phyloP scores from a whole-genome alignment of 148 eudicot species.

The Polygonum maritimum region DNA sequence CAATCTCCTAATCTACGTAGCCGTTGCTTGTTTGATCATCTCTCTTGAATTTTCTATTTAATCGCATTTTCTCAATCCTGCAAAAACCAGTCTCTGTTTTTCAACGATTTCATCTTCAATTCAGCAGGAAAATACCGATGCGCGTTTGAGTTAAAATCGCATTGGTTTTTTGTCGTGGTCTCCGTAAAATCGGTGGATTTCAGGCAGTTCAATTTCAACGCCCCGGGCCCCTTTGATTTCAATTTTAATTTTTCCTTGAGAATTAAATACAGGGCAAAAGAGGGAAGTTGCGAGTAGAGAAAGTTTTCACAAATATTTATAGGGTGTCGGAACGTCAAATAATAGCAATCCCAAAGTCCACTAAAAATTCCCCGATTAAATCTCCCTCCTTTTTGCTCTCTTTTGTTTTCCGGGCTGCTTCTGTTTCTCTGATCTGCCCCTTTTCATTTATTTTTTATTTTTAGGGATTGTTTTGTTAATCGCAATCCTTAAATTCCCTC shows the following conservation, averaged over 20 bases:
- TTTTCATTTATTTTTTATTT: not conserved
- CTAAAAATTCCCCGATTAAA: not conserved
- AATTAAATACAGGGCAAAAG: conserved; percentile 1
- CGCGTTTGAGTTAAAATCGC: not conserved
- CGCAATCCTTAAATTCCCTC: conserved; percentile 1
- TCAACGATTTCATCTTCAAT: not conserved
- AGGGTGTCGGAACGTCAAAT: conserved; percentile 7
- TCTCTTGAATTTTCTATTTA: not conserved
- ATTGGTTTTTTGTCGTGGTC: not conserved
- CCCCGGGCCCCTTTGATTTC: not conserved
- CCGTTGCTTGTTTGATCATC: conserved; percentile 4
- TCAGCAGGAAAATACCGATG: not conserved
- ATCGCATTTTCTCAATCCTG: not conserved
- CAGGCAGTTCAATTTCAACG: not conserved
- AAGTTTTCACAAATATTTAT: not conserved
- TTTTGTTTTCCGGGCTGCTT: not conserved
- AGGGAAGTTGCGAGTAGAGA: conserved; percentile 9
- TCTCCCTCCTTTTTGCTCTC: not conserved
- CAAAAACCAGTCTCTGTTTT: not conserved
- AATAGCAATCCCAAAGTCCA: conserved; percentile 1
- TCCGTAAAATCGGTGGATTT: conserved; percentile 1
- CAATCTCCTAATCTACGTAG: not conserved
- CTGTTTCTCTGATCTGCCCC: conserved; percentile 5
- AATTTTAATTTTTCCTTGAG: not conserved
- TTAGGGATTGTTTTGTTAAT: conserved; percentile 3